A percentile compares a stretch with the other conserved stretches of the same genome.
These are phyloP conservation scores for Dacryopinax spathularia DNA, from an alignment of 768 basidiomycete genomes.

Conservation along the genomic window DNA sequence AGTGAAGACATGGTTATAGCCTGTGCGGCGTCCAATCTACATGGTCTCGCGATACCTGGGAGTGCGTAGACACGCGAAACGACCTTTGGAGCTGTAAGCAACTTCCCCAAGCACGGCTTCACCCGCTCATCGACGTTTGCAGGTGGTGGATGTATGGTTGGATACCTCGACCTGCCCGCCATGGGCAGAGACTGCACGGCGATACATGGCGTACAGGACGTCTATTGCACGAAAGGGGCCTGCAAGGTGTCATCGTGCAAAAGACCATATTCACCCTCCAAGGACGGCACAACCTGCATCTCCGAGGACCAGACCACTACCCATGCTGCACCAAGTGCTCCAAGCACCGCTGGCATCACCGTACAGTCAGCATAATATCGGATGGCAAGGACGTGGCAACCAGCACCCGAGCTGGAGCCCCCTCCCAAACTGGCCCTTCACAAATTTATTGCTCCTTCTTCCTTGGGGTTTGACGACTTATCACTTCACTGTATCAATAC, in stretches of 20 bases:
- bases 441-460: no score
- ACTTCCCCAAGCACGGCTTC: background rate
- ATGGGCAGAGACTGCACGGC: background rate
- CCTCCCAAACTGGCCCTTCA: no score
- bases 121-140: background rate
- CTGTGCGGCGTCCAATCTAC: background rate
- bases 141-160: background rate
- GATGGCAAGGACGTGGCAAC: no score
- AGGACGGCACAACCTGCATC: background rate
- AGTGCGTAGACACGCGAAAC: background rate
- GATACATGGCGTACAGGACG: background rate
- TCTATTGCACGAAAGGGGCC: background rate
- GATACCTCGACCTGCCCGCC: background rate
- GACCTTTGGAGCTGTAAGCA: background rate
- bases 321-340: background rate
- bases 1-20: background rate
- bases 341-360: background rate
- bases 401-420: no score
- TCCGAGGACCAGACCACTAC: background rate
- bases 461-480: no score
- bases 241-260: background rate
- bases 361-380: background rate
- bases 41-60: background rate
- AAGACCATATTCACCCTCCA: background rate
- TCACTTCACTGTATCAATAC: no score